These are phyloP conservation scores for Lactifluus rugatus DNA, from an alignment of 768 basidiomycete genomes.

Conservation along the genomic window DNA sequence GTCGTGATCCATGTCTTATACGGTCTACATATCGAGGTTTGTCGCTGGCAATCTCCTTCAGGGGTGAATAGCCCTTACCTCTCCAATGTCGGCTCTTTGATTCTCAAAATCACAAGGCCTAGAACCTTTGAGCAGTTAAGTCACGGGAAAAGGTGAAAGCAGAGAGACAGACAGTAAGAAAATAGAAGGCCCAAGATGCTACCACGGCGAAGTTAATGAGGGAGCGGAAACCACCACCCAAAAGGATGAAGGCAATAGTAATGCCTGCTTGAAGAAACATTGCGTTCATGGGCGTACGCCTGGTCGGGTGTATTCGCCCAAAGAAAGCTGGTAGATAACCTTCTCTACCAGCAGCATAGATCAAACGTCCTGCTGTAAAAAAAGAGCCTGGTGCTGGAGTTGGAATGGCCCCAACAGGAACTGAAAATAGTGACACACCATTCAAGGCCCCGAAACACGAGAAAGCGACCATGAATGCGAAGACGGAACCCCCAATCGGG, in stretches of 20 bases:
- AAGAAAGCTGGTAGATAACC: conserved; percentile 81
- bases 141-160: background rate
- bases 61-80: conserved; percentile 34
- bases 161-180: conserved; percentile 54
- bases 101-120: conserved; percentile 75
- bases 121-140: conserved; percentile 46
- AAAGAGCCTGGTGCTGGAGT: conserved; percentile 41
- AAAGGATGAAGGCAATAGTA: conserved; percentile 66
- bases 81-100: conserved; percentile 85
- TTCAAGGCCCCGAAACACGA: conserved; percentile 95
- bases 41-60: background rate
- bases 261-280: conserved; percentile 68
- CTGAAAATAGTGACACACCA: conserved; percentile 34
- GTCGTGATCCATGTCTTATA: conserved; percentile 91
- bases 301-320: conserved; percentile 58
- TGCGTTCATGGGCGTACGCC: conserved; percentile 84
- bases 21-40: conserved; percentile 42
- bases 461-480: conserved; percentile 85
- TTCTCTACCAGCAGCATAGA: conserved; percentile 84
- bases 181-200: conserved; percentile 81
- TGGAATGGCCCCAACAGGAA: conserved; percentile 3
- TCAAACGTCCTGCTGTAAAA: conserved; percentile 72
- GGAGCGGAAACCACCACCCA: conserved; percentile 84
- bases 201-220: conserved; percentile 86
- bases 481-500: conserved; percentile 72